These are phyloP conservation scores for Narthecium ossifragum DNA, from an alignment of 106 monocot species.

Conservation along the genomic window DNA sequence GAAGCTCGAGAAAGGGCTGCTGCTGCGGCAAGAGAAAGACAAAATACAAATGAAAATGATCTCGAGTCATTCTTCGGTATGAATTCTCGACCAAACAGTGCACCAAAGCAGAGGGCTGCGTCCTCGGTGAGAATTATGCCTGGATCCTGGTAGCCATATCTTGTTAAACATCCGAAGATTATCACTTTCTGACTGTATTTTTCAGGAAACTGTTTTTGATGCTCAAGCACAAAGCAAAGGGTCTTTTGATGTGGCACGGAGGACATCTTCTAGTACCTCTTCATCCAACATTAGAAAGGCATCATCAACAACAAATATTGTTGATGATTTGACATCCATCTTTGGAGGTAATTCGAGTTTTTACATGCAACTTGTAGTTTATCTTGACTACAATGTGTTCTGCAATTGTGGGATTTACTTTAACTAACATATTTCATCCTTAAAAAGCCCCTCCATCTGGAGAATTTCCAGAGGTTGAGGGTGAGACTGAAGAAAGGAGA, in stretches of 20 bases:
- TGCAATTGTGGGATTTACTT: no score
- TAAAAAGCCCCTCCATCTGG: slow-evolving; percentile 43
- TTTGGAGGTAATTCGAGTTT: slow-evolving; percentile 89
- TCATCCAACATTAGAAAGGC: slow-evolving; percentile 48
- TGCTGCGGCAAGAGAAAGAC: slow-evolving; percentile 36
- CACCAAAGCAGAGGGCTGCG: slow-evolving; percentile 67
- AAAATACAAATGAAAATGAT: slow-evolving; percentile 61
- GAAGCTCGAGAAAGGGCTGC: slow-evolving; percentile 64
- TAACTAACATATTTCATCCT: no score
- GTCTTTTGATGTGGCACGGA: slow-evolving; percentile 18
- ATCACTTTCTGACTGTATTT: slow-evolving; percentile 4
- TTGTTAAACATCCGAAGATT: not conserved
- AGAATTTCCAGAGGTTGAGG: slow-evolving; percentile 91
- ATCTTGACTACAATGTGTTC: no score
- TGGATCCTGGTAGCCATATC: not conserved
- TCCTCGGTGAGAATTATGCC: slow-evolving; percentile 32
- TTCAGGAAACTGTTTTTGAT: slow-evolving; percentile 74
- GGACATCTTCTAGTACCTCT: slow-evolving; percentile 34
- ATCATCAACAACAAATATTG: slow-evolving; percentile 69
- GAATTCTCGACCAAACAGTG: slow-evolving; percentile 70
- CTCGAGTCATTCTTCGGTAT: slow-evolving; percentile 81
- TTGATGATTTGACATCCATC: slow-evolving; percentile 79
- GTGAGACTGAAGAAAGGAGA: slow-evolving; percentile 87
- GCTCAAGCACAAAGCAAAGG: slow-evolving; percentile 38
- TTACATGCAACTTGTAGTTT: no score